Conservation (phyloP, 2,329 filamentous ascomycete species). For the Aspergillus candidus region DNA sequence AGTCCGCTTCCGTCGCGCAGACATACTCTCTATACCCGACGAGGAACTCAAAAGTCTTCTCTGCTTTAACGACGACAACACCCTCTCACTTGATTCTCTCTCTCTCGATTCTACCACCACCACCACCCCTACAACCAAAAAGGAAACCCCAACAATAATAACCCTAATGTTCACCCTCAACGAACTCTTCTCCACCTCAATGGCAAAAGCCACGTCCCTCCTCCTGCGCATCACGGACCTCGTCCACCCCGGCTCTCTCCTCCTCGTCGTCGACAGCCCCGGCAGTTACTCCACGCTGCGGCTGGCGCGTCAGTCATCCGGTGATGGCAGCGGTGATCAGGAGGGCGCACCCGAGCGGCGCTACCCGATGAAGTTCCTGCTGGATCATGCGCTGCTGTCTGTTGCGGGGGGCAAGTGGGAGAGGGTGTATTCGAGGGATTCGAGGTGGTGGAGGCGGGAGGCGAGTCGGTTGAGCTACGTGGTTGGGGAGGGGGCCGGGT, state of each 20-base stretch:
- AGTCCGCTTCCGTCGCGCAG: slow-evolving; percentile 44
- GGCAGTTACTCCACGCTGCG: slow-evolving; percentile 84
- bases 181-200: slow-evolving; percentile 77
- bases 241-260: slow-evolving; percentile 54
- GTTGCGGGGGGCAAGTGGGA: slow-evolving; percentile 56
- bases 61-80: slow-evolving; percentile 18
- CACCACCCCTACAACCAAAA: too few relatives aligned
- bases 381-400: slow-evolving; percentile 70
- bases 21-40: slow-evolving; percentile 44
- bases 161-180: slow-evolving; percentile 93
- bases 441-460: slow-evolving; percentile 74
- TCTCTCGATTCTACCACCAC: too few relatives aligned
- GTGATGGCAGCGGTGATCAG: slow-evolving; percentile 1
- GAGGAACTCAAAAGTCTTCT: slow-evolving; percentile 35
- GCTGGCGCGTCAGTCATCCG: slow-evolving; percentile 48
- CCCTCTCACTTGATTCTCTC: too few relatives aligned
- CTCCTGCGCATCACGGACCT: slow-evolving; percentile 61
- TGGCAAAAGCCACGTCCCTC: slow-evolving; percentile 69
- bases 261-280: slow-evolving; percentile 87
- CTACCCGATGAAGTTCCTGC: slow-evolving; percentile 91
- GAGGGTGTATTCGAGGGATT: slow-evolving; percentile 68
- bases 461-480: slow-evolving; percentile 63
- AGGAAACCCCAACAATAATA: slow-evolving; percentile 46
- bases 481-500: slow-evolving; percentile 75
- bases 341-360: slow-evolving; percentile 41